Base-by-base conservation (phyloP, 2,329 filamentous ascomycete genomes). In the Rhynchosporium secalis region DNA sequence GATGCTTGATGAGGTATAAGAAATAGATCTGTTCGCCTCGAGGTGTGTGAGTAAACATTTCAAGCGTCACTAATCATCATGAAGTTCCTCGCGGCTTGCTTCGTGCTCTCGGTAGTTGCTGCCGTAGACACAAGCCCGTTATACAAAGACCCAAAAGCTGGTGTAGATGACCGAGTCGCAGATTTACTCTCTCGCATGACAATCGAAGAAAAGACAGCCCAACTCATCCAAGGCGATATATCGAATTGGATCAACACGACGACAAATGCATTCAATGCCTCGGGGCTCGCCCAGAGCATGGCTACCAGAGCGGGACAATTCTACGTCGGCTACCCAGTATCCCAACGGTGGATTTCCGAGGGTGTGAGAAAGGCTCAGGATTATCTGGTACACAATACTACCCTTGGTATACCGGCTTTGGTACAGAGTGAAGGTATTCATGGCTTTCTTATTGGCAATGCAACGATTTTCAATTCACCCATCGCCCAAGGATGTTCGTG, bases 401-500 rank as follows among this genome's bases (percentile, higher is more conserved):
- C 83, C 1, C 76, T 87, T 8, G 89, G 87, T 0, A 92, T 92
- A 58, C 89, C 89, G 6, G 85, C 89, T 1, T 81, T 91, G 67
- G 85, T 89, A 13, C 89, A 92, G 74, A 88, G 84, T 3, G 89
- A 92, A 75, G 88, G 85, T 43, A 88, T 92, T 49, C 89, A 92
- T 70, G 89, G 88, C 1, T 86, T 91, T 67, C 77, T 91, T 38
- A 82, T 88, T 48, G 82, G 83, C 9, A 91, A 91, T 72, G 88
- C 87, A 2, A 92, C 89, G 1, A 89, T 92, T 63, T 92, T 91
- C 78, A 92, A 91, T 75, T 90, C 86, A 1, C 89, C 89, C 0
- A 91, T 92, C 68, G 88, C 79, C 7, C 84, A 89, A 58, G 88
- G 84, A 15, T 90, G 87, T 70, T 88, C 88, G 0, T 92, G 86